phyloP scores from a whole-genome alignment of 1,284 basidiomycete species.

The Pyrrhoderma lamaoense region DNA sequence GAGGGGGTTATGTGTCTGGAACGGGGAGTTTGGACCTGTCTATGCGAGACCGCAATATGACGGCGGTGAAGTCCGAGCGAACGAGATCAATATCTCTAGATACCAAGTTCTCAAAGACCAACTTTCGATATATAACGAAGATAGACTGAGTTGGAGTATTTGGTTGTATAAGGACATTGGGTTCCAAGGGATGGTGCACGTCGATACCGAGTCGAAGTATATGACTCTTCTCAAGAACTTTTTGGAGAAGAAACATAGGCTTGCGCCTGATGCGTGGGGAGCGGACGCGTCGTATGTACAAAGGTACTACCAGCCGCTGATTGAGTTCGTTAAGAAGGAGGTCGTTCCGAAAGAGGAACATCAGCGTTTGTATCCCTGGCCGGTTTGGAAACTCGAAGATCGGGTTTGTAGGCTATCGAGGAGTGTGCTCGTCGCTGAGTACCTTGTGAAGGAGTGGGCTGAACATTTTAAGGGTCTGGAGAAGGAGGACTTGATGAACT shows the following conservation, averaged over 20 bases:
- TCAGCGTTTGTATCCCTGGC: conserved; percentile 36
- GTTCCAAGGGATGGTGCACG: conserved; percentile 60
- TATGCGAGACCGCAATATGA: conserved; percentile 25
- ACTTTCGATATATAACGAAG: conserved; percentile 40
- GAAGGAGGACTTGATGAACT: conserved; percentile 51
- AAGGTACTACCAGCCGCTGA: conserved; percentile 51
- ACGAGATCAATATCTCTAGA: conserved; percentile 36
- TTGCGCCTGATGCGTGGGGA: conserved; percentile 64
- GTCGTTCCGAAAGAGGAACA: conserved; percentile 31
- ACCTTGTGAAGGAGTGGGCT: conserved; percentile 59
- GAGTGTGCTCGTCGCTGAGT: conserved; percentile 58
- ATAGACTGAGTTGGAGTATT: conserved; percentile 51
- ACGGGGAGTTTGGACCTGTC: conserved; percentile 33
- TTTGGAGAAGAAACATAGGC: conserved; percentile 51
- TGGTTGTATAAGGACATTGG: conserved; percentile 86
- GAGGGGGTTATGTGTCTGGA: conserved; percentile 29
- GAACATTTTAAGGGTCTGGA: conserved; percentile 51
- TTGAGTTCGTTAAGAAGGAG: conserved; percentile 42
- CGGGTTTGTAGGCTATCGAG: conserved; percentile 34
- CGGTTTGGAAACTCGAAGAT: conserved; percentile 36
- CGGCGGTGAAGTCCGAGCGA: conserved; percentile 20
- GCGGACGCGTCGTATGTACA: conserved; percentile 48
- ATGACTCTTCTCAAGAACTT: conserved; percentile 39
- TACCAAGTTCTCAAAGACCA: conserved; percentile 42
- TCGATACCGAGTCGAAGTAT: conserved; percentile 40